These are phyloP conservation scores for Trypanosoma boissoni DNA, from an alignment of 208 protist species.

Conservation along the genomic window DNA sequence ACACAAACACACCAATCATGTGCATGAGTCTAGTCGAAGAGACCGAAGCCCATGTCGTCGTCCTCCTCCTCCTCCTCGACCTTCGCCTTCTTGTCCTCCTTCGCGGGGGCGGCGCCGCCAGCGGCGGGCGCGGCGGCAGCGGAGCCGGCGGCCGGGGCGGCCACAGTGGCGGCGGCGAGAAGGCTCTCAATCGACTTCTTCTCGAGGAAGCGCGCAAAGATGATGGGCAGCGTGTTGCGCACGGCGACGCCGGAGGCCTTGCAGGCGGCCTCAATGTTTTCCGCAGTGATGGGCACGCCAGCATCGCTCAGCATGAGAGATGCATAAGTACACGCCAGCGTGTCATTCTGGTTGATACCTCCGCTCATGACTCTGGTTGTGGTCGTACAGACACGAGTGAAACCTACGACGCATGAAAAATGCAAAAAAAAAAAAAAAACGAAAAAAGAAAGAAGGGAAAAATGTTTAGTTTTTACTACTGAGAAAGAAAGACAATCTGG, in stretches of 20 bases:
- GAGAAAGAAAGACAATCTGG: slow-evolving; percentile 13
- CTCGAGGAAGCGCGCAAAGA: slow-evolving; percentile 83
- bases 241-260: slow-evolving; percentile 70
- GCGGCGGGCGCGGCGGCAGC: slow-evolving; percentile 27
- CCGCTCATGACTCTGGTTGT: slow-evolving; percentile 37
- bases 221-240: slow-evolving; percentile 69
- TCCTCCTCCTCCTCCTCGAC: slow-evolving; percentile 58
- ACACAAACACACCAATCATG: not conserved
- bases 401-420: not conserved
- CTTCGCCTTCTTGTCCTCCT: slow-evolving; percentile 15
- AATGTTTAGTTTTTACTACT: too few species aligned
- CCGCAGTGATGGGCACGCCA: slow-evolving; percentile 61
- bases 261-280: slow-evolving; percentile 66
- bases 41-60: slow-evolving; percentile 79
- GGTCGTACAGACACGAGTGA: not conserved
- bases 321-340: slow-evolving; percentile 85
- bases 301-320: slow-evolving; percentile 76
- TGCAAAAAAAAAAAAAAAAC: not conserved
- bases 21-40: slow-evolving; percentile 51
- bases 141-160: slow-evolving; percentile 45
- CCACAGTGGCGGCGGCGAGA: slow-evolving; percentile 46
- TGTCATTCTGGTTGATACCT: slow-evolving; percentile 46
- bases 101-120: slow-evolving; percentile 24
- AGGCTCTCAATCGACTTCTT: slow-evolving; percentile 74
- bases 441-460: not conserved